phyloP scores from a whole-genome alignment of 345 rosid genomes.

The Physaria fendleri region DNA sequence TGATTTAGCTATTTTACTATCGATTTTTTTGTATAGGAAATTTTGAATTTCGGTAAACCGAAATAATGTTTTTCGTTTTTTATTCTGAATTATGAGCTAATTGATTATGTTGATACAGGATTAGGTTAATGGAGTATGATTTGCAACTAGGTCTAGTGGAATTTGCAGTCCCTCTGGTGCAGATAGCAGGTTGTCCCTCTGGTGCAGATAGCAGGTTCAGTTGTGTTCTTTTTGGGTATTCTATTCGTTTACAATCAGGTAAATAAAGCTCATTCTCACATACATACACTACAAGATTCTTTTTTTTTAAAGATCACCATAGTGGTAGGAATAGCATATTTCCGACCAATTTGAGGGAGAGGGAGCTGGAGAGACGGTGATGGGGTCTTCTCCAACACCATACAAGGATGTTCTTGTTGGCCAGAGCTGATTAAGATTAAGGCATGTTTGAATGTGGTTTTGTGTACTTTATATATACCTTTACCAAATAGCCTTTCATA shows the following conservation, averaged over 20 bases:
- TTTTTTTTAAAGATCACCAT: no score
- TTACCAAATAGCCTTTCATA: no score
- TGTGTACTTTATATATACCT: not conserved
- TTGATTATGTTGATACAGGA: slow-evolving; percentile 10
- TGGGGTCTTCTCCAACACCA: slow-evolving; percentile 32
- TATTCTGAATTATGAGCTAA: not conserved
- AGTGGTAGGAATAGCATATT: no score
- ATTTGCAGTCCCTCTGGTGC: slow-evolving; percentile 63
- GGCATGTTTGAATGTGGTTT: no score
- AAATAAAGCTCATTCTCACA: no score
- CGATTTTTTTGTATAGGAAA: no score
- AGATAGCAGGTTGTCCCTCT: slow-evolving; percentile 63
- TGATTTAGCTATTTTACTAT: no score
- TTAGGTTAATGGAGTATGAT: slow-evolving; percentile 49
- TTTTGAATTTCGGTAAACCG: no score
- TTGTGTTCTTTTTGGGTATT: slow-evolving; percentile 52
- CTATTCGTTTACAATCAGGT: slow-evolving; percentile 67
- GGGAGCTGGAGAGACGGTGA: not conserved
- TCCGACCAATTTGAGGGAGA: no score
- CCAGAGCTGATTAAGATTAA: slow-evolving; percentile 18
- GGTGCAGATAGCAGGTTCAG: slow-evolving; percentile 55
- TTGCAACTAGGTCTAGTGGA: slow-evolving; percentile 75
- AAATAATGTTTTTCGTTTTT: no score
- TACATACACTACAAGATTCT: no score
- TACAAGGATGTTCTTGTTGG: slow-evolving; percentile 51